phyloP scores from a whole-genome alignment of 805 yeast genomes.

The Wickerhamomyces hampshirensis region DNA sequence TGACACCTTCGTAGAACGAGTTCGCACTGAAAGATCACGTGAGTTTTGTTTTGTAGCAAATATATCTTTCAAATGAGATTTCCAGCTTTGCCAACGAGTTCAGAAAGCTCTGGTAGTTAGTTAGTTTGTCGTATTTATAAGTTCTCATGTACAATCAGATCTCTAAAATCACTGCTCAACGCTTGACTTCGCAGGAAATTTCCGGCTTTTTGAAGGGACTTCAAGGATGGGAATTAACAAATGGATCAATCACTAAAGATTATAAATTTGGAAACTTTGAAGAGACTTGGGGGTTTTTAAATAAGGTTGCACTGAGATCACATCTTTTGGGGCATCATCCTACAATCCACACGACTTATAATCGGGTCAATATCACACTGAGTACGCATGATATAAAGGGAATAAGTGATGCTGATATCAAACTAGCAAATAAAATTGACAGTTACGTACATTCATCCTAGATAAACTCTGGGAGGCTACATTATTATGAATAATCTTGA shows the following conservation, averaged over 20 bases:
- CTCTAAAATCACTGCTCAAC: slow-evolving; percentile 26
- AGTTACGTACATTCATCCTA: slow-evolving; percentile 23
- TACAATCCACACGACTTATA: slow-evolving; percentile 49
- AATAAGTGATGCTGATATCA: slow-evolving; percentile 51
- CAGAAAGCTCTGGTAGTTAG: too few species aligned
- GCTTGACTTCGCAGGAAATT: slow-evolving; percentile 23
- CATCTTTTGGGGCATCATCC: slow-evolving; percentile 69
- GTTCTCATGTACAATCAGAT: slow-evolving; percentile 41
- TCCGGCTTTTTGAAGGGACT: slow-evolving; percentile 15
- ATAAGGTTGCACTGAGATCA: slow-evolving; percentile 50
- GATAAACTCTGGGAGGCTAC: neutral
- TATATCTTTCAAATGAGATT: too few species aligned
- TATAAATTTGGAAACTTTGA: slow-evolving; percentile 47
- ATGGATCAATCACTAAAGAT: slow-evolving; percentile 27
- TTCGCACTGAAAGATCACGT: neutral
- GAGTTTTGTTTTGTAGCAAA: too few species aligned
- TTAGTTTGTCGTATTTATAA: too few species aligned
- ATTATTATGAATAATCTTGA: too few species aligned
- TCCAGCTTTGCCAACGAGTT: too few species aligned
- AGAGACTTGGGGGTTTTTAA: slow-evolving; percentile 64
- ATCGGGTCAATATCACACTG: slow-evolving; percentile 45
- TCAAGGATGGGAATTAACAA: slow-evolving; percentile 22
- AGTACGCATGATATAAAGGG: slow-evolving; percentile 63
- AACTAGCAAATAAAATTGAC: slow-evolving; percentile 47
- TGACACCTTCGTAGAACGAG: neutral